Evolutionary conservation across 257 asterid species (phyloP), one percentile per base, ranked within the genome.

Genomic region (Solanum sitiens): DNA sequence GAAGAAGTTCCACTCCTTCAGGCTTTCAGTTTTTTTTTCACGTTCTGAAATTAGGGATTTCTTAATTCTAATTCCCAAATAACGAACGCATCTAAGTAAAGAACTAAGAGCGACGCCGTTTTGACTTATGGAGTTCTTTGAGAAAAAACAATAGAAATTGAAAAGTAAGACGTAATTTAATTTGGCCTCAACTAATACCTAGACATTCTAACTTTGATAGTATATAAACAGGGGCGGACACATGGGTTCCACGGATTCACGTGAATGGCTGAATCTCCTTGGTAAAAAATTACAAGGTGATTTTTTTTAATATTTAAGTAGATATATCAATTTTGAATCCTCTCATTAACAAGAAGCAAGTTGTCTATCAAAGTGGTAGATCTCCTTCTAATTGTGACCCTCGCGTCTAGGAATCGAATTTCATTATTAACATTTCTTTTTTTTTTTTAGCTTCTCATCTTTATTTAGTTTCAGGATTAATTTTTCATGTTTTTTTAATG

Each of bases 401-500:
- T 53, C 7, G n/a, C n/a, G 10, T 53, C 1, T 53, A 53, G n/a
- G 63, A 6, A 53, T 53, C 4, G 0, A 18, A 53, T 53, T 53
- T 8, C 63, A 53, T 53, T 53, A 21, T 50, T 21, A 50, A 50
- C 61, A 50, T 50, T 50, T 50, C 3, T 5, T 50, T 50, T 13
- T 50, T 50, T 50, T 33, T 33, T 33, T 33, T 53, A 53, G 63
- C n/a, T 53, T 53, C 10, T 53, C 39, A 1, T 37, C 63, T 53
- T 53, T 9, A 16, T 53, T 53, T 53, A 16, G 4, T 53, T 53
- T 53, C 0, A 53, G 9, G 0, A 53, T 10, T 9, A 53, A 53
- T 53, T 0, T 53, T 53, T 53, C n/a, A 53, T 0, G 0, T 53
- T 6, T 53, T 53, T 40, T 16, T 0, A 16, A 16, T 0, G 2